Evolutionary conservation across 2,329 filamentous ascomycete species (phyloP), one percentile per base, ranked within the genome.

Genomic region (Neurospora crassa): DNA sequence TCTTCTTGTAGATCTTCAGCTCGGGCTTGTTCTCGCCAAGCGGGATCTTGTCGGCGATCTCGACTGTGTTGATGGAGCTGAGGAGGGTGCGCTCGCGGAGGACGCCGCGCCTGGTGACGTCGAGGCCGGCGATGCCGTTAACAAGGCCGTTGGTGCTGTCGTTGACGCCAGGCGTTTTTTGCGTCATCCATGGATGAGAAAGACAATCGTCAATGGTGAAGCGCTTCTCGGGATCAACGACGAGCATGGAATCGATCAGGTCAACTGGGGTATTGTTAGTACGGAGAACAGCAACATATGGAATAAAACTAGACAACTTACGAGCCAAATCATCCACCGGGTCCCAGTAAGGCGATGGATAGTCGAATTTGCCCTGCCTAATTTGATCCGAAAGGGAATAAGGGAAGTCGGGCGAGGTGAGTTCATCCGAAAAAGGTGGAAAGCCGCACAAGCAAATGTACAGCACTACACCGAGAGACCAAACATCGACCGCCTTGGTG

Each of bases 401-500:
- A 2, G 96, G 96, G 75, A 94, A 96, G 67, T 97, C 90, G 43
- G 82, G 82, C 0, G 89, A 90, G 81, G 90, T 92, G 0, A 98
- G 88, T 81, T 99, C 96, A 77, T 99, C 96, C 0, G 93, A 97
- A 82, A 99, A 99, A 0, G 96, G 96, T 5, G 95, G 96, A 78
- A 98, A 98, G 43, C 96, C 96, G 79, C 96, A 98, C 5, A 98
- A 87, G 79, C 94, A 97, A 76, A 98, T 98, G 82, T 98, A 99
- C 34, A 99, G 86, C 3, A 99, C 95, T 3, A 99, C 96, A n/a
- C 96, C 96, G 0, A 98, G 86, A 1, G 94, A 97, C 96, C 96
- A 98, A 59, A 98, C 86, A 79, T 99, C 96, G 11, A 99, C 96
- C 3, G 94, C 94, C 77, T 94, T 93, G 70, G 94, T 97, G 82